Evolutionary conservation across 768 basidiomycete species (phyloP).

Genomic region (Psilocybe cyanescens): DNA sequence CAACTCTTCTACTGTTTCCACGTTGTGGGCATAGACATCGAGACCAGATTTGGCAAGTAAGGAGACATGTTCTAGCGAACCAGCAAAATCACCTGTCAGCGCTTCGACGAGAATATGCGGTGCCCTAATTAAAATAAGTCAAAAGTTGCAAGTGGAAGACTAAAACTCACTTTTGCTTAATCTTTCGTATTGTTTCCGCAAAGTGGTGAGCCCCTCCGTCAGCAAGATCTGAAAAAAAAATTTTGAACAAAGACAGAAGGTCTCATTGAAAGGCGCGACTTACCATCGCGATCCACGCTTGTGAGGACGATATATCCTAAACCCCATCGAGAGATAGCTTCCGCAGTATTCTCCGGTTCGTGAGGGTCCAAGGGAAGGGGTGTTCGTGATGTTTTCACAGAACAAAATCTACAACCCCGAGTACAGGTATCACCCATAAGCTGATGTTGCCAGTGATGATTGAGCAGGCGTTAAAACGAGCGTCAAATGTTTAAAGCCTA

Average conservation of each 20-base stretch:
- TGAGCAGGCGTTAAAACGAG: not conserved
- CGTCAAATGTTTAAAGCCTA: conserved; percentile 32
- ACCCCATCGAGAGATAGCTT: conserved; percentile 98
- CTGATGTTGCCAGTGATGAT: conserved; percentile 40
- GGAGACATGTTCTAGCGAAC: conserved; percentile 73
- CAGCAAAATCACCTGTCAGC: conserved; percentile 92
- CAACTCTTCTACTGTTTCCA: conserved; percentile 93
- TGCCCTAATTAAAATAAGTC: conserved; percentile 55
- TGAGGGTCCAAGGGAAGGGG: conserved; percentile 94
- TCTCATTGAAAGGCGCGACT: conserved; percentile 22
- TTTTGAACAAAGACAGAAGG: conserved; percentile 1
- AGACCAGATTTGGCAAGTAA: conserved; percentile 90
- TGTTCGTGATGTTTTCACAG: conserved; percentile 89
- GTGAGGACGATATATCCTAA: conserved; percentile 98
- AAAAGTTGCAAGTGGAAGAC: not conserved
- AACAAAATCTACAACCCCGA: conserved; percentile 96
- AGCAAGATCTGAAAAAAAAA: conserved; percentile 64
- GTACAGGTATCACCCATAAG: conserved; percentile 99
- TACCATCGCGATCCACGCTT: conserved; percentile 95
- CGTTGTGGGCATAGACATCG: conserved; percentile 97
- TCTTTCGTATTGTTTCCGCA: conserved; percentile 92
- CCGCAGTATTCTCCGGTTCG: conserved; percentile 97
- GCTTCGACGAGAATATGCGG: conserved; percentile 97
- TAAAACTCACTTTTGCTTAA: conserved; percentile 84
- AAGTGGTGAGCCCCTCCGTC: conserved; percentile 96